These are phyloP conservation scores for Solanum sparsipilum DNA, from an alignment of 257 asterid genomes.

Conservation along the genomic window DNA sequence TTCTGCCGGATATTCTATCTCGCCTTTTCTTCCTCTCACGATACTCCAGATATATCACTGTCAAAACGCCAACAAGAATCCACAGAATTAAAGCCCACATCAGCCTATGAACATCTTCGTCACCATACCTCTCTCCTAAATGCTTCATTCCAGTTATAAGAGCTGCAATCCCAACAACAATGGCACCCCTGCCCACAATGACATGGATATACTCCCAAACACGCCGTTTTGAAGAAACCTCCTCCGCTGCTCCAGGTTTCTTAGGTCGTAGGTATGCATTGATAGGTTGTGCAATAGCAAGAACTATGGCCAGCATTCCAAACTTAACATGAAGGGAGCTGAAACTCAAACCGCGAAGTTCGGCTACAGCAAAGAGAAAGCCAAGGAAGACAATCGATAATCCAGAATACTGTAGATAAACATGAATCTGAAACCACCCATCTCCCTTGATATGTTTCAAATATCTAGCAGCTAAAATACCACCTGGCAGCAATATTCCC, in stretches of 20 bases:
- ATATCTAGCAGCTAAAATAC: conserved; percentile 83
- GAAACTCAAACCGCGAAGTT: conserved; percentile 67
- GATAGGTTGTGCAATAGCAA: conserved; percentile 68
- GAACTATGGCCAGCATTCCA: conserved; percentile 70
- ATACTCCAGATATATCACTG: conserved; percentile 59
- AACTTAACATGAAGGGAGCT: conserved; percentile 68
- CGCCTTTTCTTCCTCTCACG: conserved; percentile 43
- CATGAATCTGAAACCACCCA: conserved; percentile 85
- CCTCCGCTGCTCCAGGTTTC: conserved; percentile 51
- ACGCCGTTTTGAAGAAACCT: conserved; percentile 31
- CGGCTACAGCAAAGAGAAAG: conserved; percentile 94
- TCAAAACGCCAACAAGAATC: conserved; percentile 58
- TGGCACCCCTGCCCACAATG: conserved; percentile 63
- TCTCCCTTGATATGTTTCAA: conserved; percentile 83
- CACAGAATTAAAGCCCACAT: conserved; percentile 79
- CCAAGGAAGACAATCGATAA: conserved; percentile 88
- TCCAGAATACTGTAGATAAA: conserved; percentile 82
- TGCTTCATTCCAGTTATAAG: conserved; percentile 86
- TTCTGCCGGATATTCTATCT: conserved; percentile 38
- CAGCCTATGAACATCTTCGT: conserved; percentile 61
- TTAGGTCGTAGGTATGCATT: conserved; percentile 86
- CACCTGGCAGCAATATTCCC: conserved; percentile 92
- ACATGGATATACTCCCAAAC: conserved; percentile 74
- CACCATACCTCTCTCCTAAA: conserved; percentile 79
- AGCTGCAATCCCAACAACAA: conserved; percentile 66